Percentiles rank a stretch among this genome's conserved stretches.
phyloP scores from a whole-genome alignment of 2,329 filamentous ascomycete genomes.

The Magnaporthiopsis rhizophila region DNA sequence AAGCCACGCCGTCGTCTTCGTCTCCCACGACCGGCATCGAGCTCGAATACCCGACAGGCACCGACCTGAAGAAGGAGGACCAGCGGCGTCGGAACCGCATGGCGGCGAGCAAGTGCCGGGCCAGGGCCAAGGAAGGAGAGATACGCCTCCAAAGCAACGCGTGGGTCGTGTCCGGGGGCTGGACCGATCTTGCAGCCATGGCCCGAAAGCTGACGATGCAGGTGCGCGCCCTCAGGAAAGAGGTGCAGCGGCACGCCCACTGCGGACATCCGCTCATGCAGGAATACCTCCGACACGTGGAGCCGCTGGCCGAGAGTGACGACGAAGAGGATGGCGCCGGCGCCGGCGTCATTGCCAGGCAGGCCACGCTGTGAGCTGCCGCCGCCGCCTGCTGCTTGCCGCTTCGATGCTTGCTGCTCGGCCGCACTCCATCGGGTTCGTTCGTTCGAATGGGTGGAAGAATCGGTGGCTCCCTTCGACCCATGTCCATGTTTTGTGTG shows the following conservation, averaged over 20 bases:
- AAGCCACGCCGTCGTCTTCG: not conserved
- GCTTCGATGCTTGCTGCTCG: too few relatives aligned
- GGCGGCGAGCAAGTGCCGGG: conserved; percentile 10
- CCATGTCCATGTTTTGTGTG: too few relatives aligned
- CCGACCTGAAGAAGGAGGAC: conserved; percentile 2
- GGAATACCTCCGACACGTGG: not conserved
- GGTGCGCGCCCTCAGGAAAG: not conserved
- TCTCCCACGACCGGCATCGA: not conserved
- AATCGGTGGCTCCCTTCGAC: too few relatives aligned
- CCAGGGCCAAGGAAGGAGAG: conserved; percentile 7
- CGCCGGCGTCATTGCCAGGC: not conserved
- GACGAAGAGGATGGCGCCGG: not conserved
- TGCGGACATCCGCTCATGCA: not conserved
- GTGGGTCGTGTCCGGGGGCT: not conserved
- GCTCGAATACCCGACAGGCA: conserved; percentile 9
- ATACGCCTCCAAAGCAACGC: conserved; percentile 6
- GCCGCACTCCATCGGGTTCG: too few relatives aligned
- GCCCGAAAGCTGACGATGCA: not conserved
- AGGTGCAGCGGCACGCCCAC: not conserved
- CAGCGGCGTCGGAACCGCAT: conserved; percentile 10
- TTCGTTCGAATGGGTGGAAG: too few relatives aligned
- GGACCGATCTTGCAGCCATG: conserved; percentile 1
- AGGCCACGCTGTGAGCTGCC: not conserved
- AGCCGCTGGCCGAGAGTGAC: not conserved
- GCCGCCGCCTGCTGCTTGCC: too few relatives aligned